Evolutionary conservation across 306 rosid species (phyloP), one percentile per base, ranked within the genome.

Genomic region (Quercus gilva): DNA sequence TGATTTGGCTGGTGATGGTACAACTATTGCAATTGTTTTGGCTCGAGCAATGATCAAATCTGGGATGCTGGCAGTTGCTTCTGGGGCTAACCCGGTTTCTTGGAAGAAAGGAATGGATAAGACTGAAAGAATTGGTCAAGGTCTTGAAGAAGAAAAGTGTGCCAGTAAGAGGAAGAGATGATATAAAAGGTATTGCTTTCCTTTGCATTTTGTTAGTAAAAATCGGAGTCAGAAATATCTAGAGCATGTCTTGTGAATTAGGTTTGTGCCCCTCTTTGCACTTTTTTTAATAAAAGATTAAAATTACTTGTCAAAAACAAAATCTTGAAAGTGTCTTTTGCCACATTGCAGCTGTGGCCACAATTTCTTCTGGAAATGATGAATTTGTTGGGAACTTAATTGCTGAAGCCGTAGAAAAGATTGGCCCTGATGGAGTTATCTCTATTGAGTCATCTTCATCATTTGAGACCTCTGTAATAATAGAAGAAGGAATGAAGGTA

Each of bases 401-500:
- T 72, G 97, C 99, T 49, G 93, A 95, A 81, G 92, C 96, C 77
- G 83, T 95, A 73, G 90, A 86, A 78, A 95, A 91, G 91, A 95
- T 95, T 85, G 99, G 98, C 78, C 87, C 86, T 69, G 92, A 95
- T 88, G 99, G 98, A 76, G 90, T 92, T 60, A 89, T 95, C 77
- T 86, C 97, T 67, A 80, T 95, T 64, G 92, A 91, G 86, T 89
- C 99, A 21, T 95, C 99, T 68, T 82, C 91, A 49, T 86, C 96
- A 28, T 88, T 86, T 78, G 97, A 95, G 85, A 95, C 99, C 67
- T 93, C 77, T 72, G 89, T 95, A 73, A 74, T 91, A 80, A 77
- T 95, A 53, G 99, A 95, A 88, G 96, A 95, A 89, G 99, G 99
- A 84, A 87, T 95, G 90, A 95, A 91, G 98, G 98, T 95, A 49